phyloP scores from a whole-genome alignment of 179 eudicot genomes.

The Heliamphora pulchella region DNA sequence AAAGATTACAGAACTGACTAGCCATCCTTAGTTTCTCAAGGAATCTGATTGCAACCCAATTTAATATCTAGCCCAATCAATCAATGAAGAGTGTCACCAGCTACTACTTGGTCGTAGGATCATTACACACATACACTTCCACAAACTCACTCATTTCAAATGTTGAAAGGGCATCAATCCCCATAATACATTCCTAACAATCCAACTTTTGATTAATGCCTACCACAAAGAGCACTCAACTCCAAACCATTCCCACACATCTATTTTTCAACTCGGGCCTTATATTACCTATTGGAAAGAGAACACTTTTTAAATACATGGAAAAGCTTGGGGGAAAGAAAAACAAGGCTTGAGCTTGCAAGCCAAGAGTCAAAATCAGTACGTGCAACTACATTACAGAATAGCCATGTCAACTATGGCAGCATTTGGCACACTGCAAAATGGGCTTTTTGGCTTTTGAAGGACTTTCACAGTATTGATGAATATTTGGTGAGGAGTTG shows the following conservation, averaged over 20 bases:
- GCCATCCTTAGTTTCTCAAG: neutral
- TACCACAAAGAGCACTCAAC: neutral
- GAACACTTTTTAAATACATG: neutral
- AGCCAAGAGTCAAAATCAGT: neutral
- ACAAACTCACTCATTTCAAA: neutral
- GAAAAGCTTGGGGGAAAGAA: neutral
- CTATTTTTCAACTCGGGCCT: neutral
- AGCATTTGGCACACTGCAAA: too few species aligned
- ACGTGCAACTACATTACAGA: neutral
- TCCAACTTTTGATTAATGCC: neutral
- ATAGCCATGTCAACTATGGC: neutral
- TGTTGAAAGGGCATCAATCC: neutral
- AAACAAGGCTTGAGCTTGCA: neutral
- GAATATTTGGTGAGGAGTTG: too few species aligned
- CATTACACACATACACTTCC: neutral
- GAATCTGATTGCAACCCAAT: neutral
- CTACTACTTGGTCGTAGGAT: neutral
- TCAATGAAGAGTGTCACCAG: neutral
- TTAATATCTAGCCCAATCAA: neutral
- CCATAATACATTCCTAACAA: neutral
- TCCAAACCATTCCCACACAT: neutral
- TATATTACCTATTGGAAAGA: neutral
- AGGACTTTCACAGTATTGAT: too few species aligned
- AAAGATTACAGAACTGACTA: neutral
- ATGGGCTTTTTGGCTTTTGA: too few species aligned